phyloP scores from a whole-genome alignment of 768 basidiomycete genomes.

The Termitomyces sp. region DNA sequence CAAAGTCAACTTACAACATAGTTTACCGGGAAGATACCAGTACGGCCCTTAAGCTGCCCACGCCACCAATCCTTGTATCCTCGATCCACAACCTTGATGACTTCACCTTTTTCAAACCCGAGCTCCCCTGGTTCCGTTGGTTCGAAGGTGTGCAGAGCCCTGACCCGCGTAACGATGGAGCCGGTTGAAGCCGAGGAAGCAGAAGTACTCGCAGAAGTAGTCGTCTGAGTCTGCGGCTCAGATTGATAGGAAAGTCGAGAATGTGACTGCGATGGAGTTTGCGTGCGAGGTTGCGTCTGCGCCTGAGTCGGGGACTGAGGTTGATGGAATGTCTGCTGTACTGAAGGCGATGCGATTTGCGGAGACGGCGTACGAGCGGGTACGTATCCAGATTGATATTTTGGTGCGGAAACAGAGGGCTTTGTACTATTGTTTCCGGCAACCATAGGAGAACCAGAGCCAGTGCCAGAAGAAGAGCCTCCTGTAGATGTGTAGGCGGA shows the following conservation, averaged over 20 bases:
- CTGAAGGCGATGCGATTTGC: constrained; percentile 5
- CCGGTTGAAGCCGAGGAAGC: not conserved
- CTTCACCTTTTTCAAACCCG: constrained; percentile 85
- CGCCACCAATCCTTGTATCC: constrained; percentile 98
- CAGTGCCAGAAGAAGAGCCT: constrained; percentile 20
- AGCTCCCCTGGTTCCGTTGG: constrained; percentile 87
- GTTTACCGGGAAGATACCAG: constrained; percentile 96
- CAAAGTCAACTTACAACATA: constrained; percentile 66
- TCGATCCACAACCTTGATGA: constrained; percentile 92
- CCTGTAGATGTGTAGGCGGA: constrained; percentile 30
- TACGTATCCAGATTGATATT: constrained; percentile 49
- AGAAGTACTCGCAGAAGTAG: not conserved
- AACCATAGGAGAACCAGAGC: constrained; percentile 12
- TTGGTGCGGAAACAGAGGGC: constrained; percentile 21
- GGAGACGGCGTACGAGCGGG: constrained; percentile 51
- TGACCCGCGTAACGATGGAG: constrained; percentile 70
- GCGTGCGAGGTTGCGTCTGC: constrained; percentile 10
- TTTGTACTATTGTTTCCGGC: constrained; percentile 15
- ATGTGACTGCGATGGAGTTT: constrained; percentile 8
- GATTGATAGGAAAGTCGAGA: constrained; percentile 8
- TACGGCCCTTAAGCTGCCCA: constrained; percentile 83
- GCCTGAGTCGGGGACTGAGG: constrained; percentile 16
- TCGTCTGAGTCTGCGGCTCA: constrained; percentile 12
- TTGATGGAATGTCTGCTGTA: constrained; percentile 6
- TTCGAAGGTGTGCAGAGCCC: constrained; percentile 85